These are phyloP conservation scores for Xylaria sp. DNA, from an alignment of 2,329 filamentous ascomycete genomes.

Conservation along the genomic window DNA sequence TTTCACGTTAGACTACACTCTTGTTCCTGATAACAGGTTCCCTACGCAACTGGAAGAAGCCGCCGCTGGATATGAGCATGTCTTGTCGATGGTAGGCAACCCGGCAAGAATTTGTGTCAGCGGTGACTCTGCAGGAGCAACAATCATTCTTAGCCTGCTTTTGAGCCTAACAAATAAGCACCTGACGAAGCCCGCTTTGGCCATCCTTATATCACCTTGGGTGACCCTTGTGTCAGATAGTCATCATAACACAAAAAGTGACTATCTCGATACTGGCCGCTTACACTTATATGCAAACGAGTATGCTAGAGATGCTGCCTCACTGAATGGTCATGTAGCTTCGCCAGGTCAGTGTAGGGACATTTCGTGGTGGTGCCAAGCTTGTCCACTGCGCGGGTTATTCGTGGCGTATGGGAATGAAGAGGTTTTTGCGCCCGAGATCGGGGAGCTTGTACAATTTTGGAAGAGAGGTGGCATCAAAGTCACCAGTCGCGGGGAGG, in stretches of 20 bases:
- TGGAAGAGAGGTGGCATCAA: slow-evolving; percentile 65
- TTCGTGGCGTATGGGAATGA: slow-evolving; percentile 78
- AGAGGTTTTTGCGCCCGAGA: slow-evolving; percentile 80
- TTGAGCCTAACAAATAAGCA: slow-evolving; percentile 69
- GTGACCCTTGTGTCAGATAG: slow-evolving; percentile 74
- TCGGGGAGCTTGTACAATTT: slow-evolving; percentile 67
- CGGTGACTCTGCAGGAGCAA: slow-evolving; percentile 84
- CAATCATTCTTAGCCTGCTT: slow-evolving; percentile 77
- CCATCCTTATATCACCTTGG: slow-evolving; percentile 84
- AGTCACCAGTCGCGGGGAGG: slow-evolving; percentile 69
- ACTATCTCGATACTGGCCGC: slow-evolving; percentile 76
- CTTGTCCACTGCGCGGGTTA: slow-evolving; percentile 74
- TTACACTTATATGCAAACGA: slow-evolving; percentile 76
- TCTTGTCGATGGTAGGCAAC: slow-evolving; percentile 68
- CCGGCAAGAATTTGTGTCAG: slow-evolving; percentile 74
- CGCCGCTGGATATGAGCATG: slow-evolving; percentile 75
- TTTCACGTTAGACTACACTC: slow-evolving; percentile 82
- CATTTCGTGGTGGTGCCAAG: slow-evolving; percentile 71
- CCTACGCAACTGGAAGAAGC: slow-evolving; percentile 79
- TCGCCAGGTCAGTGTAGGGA: slow-evolving; percentile 79
- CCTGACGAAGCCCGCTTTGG: slow-evolving; percentile 60
- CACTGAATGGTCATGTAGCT: slow-evolving; percentile 65
- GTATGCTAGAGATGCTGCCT: slow-evolving; percentile 67
- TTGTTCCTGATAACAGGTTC: slow-evolving; percentile 79
- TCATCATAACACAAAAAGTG: slow-evolving; percentile 75